Evolutionary conservation across 192 early-diverging fungal species (phyloP), one percentile per base, ranked within the genome.

Genomic region (Lobosporangium transversale): DNA sequence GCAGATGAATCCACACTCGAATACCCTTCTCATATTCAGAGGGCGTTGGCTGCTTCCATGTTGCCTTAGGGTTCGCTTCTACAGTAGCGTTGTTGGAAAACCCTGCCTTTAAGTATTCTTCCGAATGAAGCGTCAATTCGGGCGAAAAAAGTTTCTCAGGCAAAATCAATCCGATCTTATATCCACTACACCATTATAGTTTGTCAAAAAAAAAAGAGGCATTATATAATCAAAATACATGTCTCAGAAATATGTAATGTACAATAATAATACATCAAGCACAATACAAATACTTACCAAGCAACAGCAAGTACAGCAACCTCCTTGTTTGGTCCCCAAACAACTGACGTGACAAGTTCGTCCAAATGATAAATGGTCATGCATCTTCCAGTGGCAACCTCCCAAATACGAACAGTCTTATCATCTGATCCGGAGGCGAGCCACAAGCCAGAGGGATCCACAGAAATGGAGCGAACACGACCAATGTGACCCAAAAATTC

Each of bases 391-490:
- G 96, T 95, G 21, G 86, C 67, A 15, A 98, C 74, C 82, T 99
- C 98, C 95, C 95, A 99, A 27, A 97, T 63, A 15, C 92, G 87
- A 52, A 96, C 89, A 24, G 93, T 92, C 30, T 87, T 78, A 79
- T 99, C 98, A 66, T 99, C 97, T 6, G 90, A 90, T 44, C 95
- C 96, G 5, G 97, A 94, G 17, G 91, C 83, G 40, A 98, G 79
- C 86, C 89, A 98, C 59, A 94, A 83, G n/a, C 98, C 98, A 32
- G 88, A 86, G 17, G 97, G 97, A 78, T 97, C 94, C 2, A 98
- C 79, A n/a, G 94, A 93, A 50, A 96, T 83, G 15, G 76, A 80
- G 29, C 97, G 90, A 44, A 99, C 89, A 40, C 91, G 87, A 31
- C 79, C 91, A 6, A 88, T 89, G 64, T 99, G 98, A 12, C 94